Evolutionary conservation across 129 eudicot species (phyloP).

Genomic region (Artemisia tridentata): DNA sequence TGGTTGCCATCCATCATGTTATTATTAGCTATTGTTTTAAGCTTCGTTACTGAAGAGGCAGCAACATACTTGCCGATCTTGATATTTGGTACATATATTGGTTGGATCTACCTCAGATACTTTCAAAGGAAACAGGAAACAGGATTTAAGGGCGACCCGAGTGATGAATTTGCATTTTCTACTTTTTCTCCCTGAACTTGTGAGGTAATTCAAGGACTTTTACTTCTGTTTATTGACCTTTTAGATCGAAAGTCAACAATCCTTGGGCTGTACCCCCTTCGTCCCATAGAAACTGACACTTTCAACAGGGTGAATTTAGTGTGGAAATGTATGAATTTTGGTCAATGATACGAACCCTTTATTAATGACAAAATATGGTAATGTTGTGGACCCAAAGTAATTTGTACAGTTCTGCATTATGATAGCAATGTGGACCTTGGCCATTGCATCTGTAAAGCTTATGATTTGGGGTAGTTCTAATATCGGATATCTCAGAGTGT

Average conservation of each 20-base stretch:
- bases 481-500: too few species aligned
- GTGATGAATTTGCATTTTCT: slow-evolving; percentile 91
- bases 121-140: slow-evolving; percentile 80
- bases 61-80: slow-evolving; percentile 73
- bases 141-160: slow-evolving; percentile 86
- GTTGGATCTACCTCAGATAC: slow-evolving; percentile 96
- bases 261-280: neutral
- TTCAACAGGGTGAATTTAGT: neutral
- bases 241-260: neutral
- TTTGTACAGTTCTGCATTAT: slow-evolving; percentile 6
- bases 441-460: slow-evolving; percentile 1
- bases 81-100: slow-evolving; percentile 79
- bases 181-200: slow-evolving; percentile 81
- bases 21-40: slow-evolving; percentile 51
- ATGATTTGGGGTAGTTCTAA: too few species aligned
- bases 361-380: neutral
- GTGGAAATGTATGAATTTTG: neutral
- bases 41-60: slow-evolving; percentile 68
- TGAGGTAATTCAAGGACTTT: slow-evolving; percentile 46
- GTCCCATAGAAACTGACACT: neutral
- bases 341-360: neutral
- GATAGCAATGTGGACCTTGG: slow-evolving; percentile 1
- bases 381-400: slow-evolving; percentile 9
- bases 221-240: neutral
- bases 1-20: slow-evolving; percentile 87